Percentiles rank a stretch among this genome's conserved stretches.
These are phyloP conservation scores for Nakaseomyces kungkrabaensis DNA, from an alignment of 1,139 yeast genomes.

Conservation along the genomic window DNA sequence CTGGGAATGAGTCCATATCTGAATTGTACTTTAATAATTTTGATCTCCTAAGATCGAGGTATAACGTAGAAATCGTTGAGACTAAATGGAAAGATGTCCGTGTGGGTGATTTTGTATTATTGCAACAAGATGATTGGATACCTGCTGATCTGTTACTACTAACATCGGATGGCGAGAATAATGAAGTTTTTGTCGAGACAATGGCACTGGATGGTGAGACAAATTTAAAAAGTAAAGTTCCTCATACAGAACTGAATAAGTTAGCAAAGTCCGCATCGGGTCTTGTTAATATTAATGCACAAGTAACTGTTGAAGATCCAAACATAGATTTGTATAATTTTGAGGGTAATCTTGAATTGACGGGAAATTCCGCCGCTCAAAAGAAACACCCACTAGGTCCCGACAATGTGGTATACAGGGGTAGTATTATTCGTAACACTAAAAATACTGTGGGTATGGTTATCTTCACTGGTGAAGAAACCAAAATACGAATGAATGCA, in stretches of 20 bases:
- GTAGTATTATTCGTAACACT: constrained; percentile 81
- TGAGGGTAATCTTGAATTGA: constrained; percentile 55
- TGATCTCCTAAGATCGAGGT: constrained; percentile 16
- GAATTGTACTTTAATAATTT: constrained; percentile 20
- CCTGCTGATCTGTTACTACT: constrained; percentile 82
- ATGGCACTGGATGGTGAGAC: constrained; percentile 98
- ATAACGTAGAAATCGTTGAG: constrained; percentile 26
- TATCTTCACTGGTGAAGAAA: constrained; percentile 88
- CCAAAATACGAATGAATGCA: constrained; percentile 93
- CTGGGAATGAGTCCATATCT: neutral
- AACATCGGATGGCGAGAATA: constrained; percentile 55
- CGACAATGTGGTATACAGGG: constrained; percentile 78
- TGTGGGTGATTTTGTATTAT: constrained; percentile 74
- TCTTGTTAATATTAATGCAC: constrained; percentile 41
- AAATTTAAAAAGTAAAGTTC: constrained; percentile 63
- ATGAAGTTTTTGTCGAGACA: constrained; percentile 80
- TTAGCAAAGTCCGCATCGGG: constrained; percentile 41
- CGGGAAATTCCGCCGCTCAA: constrained; percentile 18
- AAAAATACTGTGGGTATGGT: constrained; percentile 65
- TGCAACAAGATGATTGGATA: constrained; percentile 77
- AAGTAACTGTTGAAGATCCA: constrained; percentile 76
- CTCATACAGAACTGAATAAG: constrained; percentile 54
- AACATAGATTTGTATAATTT: constrained; percentile 83
- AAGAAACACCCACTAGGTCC: constrained; percentile 55
- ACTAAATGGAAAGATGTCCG: constrained; percentile 60